phyloP scores from a whole-genome alignment of 2,329 filamentous ascomycete genomes.

The Arthrobotrys sphaeroides region DNA sequence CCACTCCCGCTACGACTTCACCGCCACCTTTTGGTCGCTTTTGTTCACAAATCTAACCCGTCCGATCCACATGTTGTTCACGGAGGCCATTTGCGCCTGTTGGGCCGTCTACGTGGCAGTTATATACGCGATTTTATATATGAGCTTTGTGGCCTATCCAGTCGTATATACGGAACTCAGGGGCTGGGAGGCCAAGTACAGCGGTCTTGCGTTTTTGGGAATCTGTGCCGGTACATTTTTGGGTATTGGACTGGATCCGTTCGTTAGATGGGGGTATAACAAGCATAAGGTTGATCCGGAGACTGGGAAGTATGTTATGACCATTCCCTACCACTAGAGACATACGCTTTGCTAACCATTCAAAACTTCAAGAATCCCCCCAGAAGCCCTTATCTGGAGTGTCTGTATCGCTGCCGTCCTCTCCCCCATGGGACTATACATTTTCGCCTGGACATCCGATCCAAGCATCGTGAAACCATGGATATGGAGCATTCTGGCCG shows the following conservation, averaged over 20 bases:
- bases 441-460: slow-evolving; percentile 87
- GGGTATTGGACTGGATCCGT: slow-evolving; percentile 69
- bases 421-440: slow-evolving; percentile 80
- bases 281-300: slow-evolving; percentile 76
- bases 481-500: slow-evolving; percentile 80
- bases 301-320: slow-evolving; percentile 68
- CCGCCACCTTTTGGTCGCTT: slow-evolving; percentile 69
- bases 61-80: slow-evolving; percentile 79
- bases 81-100: slow-evolving; percentile 81
- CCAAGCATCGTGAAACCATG: slow-evolving; percentile 76
- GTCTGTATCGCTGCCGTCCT: slow-evolving; percentile 80
- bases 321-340: neutral
- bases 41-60: slow-evolving; percentile 79
- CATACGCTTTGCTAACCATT: neutral
- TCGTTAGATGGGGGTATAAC: slow-evolving; percentile 81
- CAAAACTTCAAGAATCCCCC: slow-evolving; percentile 63
- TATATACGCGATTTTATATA: slow-evolving; percentile 85
- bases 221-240: slow-evolving; percentile 70
- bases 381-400: slow-evolving; percentile 82
- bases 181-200: slow-evolving; percentile 78
- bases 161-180: slow-evolving; percentile 65
- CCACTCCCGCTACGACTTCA: slow-evolving; percentile 79
- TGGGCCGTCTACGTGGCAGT: slow-evolving; percentile 78
- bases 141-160: slow-evolving; percentile 83
- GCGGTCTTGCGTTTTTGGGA: slow-evolving; percentile 81